A percentile compares a stretch with the other conserved stretches of the same genome.
Conservation (phyloP, 2,329 filamentous ascomycete species). For the Colletotrichum tabaci region DNA sequence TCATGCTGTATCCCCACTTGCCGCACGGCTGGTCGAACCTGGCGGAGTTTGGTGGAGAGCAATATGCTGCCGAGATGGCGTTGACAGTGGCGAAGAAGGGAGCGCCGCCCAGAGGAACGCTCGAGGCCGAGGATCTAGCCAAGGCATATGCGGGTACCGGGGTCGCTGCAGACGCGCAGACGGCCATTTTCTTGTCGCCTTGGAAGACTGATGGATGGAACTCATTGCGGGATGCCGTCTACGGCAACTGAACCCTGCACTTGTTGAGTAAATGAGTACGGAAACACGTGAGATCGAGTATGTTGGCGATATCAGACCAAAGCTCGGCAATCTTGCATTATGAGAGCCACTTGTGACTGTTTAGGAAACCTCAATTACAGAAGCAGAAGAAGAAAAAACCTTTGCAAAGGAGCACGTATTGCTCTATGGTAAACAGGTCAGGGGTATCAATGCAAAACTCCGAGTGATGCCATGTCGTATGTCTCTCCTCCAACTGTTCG, state of each 20-base stretch:
- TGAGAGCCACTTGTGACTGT: not conserved
- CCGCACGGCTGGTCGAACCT: conserved; percentile 87
- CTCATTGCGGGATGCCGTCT: conserved; percentile 62
- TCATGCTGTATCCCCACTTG: conserved; percentile 86
- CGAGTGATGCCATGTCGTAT: conserved; percentile 1
- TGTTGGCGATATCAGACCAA: not conserved
- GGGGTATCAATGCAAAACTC: conserved; percentile 38
- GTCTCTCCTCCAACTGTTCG: not conserved
- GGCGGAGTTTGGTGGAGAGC: conserved; percentile 69
- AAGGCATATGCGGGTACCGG: conserved; percentile 82
- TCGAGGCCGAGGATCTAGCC: conserved; percentile 80
- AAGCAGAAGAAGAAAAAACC: not conserved
- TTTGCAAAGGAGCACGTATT: not conserved
- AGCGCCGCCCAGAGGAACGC: conserved; percentile 79
- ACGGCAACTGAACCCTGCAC: conserved; percentile 31
- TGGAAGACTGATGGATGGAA: conserved; percentile 81
- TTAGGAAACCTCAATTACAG: not conserved
- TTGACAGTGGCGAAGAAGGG: conserved; percentile 82
- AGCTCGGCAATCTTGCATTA: not conserved
- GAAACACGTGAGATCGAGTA: too few relatives aligned
- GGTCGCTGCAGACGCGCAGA: conserved; percentile 80
- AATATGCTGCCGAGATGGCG: conserved; percentile 81
- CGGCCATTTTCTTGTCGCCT: conserved; percentile 83
- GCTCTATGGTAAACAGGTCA: not conserved
- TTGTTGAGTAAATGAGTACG: too few relatives aligned